These are phyloP conservation scores for Aspergillus puulaauensis DNA, from an alignment of 2,329 filamentous ascomycete genomes.

Conservation along the genomic window DNA sequence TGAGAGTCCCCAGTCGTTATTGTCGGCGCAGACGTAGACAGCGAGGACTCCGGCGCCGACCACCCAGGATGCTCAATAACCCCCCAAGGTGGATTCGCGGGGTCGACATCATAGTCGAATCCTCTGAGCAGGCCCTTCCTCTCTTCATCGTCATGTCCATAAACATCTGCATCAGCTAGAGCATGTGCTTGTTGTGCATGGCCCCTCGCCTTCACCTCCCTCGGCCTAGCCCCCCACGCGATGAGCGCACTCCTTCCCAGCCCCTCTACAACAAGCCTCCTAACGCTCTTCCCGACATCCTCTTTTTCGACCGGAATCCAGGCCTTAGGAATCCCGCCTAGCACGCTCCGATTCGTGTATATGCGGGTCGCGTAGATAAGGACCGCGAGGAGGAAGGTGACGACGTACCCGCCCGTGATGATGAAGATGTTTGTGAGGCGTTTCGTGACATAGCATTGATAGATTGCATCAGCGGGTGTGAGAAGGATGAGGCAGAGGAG, in stretches of 20 bases:
- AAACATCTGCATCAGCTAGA: not conserved
- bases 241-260: constrained; percentile 77
- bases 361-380: constrained; percentile 82
- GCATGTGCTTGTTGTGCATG: not conserved
- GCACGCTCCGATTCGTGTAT: constrained; percentile 77
- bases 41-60: constrained; percentile 70
- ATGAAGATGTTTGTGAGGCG: constrained; percentile 82
- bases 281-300: constrained; percentile 73
- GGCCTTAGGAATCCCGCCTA: constrained; percentile 79
- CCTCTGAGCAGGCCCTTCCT: constrained; percentile 27
- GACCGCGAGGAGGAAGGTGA: constrained; percentile 67
- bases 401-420: constrained; percentile 71
- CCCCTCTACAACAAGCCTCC: constrained; percentile 70
- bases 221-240: constrained; percentile 73
- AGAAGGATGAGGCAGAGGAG: constrained; percentile 73
- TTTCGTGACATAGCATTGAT: constrained; percentile 66
- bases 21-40: constrained; percentile 46
- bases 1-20: not conserved
- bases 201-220: constrained; percentile 29
- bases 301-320: constrained; percentile 85
- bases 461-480: constrained; percentile 77
- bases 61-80: constrained; percentile 84
- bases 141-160: constrained; percentile 20
- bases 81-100: constrained; percentile 68
- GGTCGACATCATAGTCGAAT: constrained; percentile 23